Percentiles rank a stretch among this genome's conserved stretches.
These are phyloP conservation scores for Acarospora socialis DNA, from an alignment of 2,329 filamentous ascomycete species.

Conservation along the genomic window DNA sequence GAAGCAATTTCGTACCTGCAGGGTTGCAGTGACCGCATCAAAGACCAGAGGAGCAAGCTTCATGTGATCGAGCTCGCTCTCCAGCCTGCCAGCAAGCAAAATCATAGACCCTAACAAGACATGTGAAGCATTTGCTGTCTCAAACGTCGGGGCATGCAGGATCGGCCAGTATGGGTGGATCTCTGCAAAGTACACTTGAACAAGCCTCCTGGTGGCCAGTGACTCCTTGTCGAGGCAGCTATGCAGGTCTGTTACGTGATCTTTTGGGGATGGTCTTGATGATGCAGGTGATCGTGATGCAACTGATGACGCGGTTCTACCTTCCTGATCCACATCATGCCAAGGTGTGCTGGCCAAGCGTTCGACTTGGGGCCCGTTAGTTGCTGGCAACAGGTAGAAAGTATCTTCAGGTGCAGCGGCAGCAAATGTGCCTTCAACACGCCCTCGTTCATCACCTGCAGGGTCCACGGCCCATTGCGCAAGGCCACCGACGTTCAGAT, in stretches of 20 bases:
- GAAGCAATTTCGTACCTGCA: slow-evolving; percentile 2
- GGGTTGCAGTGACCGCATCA: slow-evolving; percentile 2
- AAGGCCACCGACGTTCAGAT: no score
- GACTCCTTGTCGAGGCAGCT: slow-evolving; percentile 1
- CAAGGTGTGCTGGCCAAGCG: no score
- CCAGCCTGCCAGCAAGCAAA: slow-evolving; percentile 7
- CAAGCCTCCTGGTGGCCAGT: not conserved
- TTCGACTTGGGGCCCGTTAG: no score
- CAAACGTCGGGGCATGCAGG: slow-evolving; percentile 5
- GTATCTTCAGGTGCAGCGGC: no score
- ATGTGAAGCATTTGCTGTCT: slow-evolving; percentile 4
- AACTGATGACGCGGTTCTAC: not conserved
- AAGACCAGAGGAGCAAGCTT: slow-evolving; percentile 5
- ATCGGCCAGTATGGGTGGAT: slow-evolving; percentile 7
- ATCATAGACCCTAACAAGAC: slow-evolving; percentile 5
- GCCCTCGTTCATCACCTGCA: no score
- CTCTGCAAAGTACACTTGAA: slow-evolving; percentile 4
- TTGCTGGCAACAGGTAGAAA: no score
- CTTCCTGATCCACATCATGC: not conserved
- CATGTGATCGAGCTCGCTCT: slow-evolving; percentile 1
- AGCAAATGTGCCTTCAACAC: no score
- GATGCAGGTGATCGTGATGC: slow-evolving; percentile 1
- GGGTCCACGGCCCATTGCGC: no score
- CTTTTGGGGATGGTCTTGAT: slow-evolving; percentile 2
- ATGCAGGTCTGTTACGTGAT: slow-evolving; percentile 1